phyloP scores from a whole-genome alignment of 306 rosid genomes.

The Cucumis melo region DNA sequence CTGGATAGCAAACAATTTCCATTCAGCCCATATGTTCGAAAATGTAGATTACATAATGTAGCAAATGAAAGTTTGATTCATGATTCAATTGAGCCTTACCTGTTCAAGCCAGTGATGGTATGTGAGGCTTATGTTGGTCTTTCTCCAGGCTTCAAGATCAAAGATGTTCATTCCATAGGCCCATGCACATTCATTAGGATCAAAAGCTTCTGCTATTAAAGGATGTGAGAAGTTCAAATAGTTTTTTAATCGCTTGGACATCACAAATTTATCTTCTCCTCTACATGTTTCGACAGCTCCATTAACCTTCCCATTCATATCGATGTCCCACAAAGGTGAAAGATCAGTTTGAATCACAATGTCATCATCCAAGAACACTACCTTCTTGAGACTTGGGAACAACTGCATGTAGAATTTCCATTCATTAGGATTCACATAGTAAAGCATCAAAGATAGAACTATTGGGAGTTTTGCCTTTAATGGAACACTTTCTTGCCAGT shows the following conservation, averaged over 20 bases:
- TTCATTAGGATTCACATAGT: not conserved
- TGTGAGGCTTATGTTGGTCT: constrained; percentile 76
- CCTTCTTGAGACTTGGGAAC: constrained; percentile 86
- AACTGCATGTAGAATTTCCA: constrained; percentile 27
- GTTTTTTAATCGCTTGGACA: constrained; percentile 84
- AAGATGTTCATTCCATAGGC: constrained; percentile 99
- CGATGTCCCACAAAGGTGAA: constrained; percentile 94
- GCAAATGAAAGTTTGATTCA: not conserved
- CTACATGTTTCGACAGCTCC: constrained; percentile 95
- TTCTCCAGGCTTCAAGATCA: constrained; percentile 94
- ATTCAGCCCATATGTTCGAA: not conserved
- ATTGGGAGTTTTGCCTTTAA: not conserved
- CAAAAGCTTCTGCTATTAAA: constrained; percentile 39
- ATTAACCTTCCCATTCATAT: constrained; percentile 83
- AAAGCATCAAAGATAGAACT: not conserved
- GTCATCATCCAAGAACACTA: constrained; percentile 93
- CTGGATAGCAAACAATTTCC: constrained; percentile 25
- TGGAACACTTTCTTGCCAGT: not conserved
- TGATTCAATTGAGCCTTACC: constrained; percentile 15
- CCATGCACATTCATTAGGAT: constrained; percentile 89
- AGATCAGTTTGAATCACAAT: constrained; percentile 95
- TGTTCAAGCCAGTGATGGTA: constrained; percentile 87
- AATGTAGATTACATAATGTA: not conserved
- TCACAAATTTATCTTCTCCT: constrained; percentile 92
- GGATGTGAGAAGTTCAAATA: constrained; percentile 98